Evolutionary conservation across 2,329 filamentous ascomycete species (phyloP), one percentile per base, ranked within the genome.

Genomic region (Sphaceloma murrayae): DNA sequence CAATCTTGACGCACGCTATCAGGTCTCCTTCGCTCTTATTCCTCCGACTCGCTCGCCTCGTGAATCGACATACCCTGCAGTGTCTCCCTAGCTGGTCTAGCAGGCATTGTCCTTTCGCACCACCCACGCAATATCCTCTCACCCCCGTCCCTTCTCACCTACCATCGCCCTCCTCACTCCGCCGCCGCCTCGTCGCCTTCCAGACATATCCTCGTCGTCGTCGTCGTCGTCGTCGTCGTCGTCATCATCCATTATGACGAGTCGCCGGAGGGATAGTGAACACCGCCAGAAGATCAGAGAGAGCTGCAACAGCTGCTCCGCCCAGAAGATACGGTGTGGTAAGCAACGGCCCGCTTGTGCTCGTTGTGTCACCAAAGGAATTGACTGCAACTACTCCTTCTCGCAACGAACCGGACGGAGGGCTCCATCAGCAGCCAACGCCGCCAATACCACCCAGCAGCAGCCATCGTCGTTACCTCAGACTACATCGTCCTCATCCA

Each of bases 391-490:
- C 26, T 55, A 55, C 47, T 52, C 49, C 46, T 51, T 47, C 21
- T 54, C 52, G 4, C 43, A 52, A 8, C 49, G 53, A 43, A 52
- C 51, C 22, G 53, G 53, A 14, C 47, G 51, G 27, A 48, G 49
- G 14, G 22, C 36, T 26, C 24, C 36, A 16, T 40, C 36, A 26
- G 17, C 36, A 29, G 36, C 24, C 24, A 40, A 30, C 36, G 22
- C 36, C 17, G 36, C 36, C 14, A 16, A 14, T 8, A 26, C 22
- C 17, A 9, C 36, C 3, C 13, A 11, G 21, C 36, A 40, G 13
- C 40, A 19, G 26, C 33, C 3, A 27, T 31, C 16, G 32, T 38
- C n/a, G 29, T 13, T 17, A 29, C 22, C 36, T 29, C 36, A 22
- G 5, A 40, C 16, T 26, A 30, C 36, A 29, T 40, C 36, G n/a